These are phyloP conservation scores for Rhododendron griersonianum DNA, from an alignment of 148 eudicot species.

Conservation along the genomic window DNA sequence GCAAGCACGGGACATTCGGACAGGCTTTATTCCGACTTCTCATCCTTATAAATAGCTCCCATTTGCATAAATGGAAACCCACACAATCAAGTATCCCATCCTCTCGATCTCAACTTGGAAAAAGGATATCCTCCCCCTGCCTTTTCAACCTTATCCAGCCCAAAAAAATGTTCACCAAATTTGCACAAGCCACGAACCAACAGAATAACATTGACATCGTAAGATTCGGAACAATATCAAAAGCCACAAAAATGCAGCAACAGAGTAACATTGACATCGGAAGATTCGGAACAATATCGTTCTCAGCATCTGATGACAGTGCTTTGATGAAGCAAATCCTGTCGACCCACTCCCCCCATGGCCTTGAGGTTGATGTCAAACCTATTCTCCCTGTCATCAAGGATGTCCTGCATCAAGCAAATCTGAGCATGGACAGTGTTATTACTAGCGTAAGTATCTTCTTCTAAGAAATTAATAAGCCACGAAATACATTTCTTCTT, in stretches of 20 bases:
- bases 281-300: background rate
- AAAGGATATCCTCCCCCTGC: background rate
- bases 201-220: no score
- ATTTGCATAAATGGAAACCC: background rate
- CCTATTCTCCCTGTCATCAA: background rate
- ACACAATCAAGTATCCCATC: background rate
- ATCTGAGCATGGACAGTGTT: conserved; percentile 33
- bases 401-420: conserved; percentile 48
- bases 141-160: background rate
- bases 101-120: background rate
- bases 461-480: background rate
- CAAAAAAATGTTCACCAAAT: background rate
- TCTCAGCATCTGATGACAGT: background rate
- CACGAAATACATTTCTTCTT: background rate
- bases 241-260: no score
- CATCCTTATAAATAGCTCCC: background rate
- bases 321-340: background rate
- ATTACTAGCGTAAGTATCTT: conserved; percentile 23
- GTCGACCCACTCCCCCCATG: background rate
- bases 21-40: background rate
- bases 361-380: background rate
- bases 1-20: background rate
- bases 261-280: no score
- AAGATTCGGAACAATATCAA: no score
- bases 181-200: background rate